Base-by-base conservation (phyloP, 1,139 yeast genomes). In the Protomyces lactucae-debilis region DNA sequence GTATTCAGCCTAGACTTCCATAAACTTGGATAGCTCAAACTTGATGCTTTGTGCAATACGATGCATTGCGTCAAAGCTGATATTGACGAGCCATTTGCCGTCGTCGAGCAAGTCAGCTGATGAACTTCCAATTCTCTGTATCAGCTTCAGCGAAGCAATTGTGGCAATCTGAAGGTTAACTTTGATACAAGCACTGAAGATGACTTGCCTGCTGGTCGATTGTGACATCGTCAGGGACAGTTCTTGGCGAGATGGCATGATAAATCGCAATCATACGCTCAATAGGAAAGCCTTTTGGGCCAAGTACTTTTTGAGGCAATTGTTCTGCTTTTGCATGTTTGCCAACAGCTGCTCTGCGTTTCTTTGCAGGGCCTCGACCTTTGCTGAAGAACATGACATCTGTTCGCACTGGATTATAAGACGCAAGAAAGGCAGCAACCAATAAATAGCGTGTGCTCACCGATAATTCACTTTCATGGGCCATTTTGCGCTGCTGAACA, bases 351-450 rank as follows among this genome's bases (percentile, higher is more conserved):
- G 40, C 40, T 52, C 60, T 55, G 9, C 67, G 51, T 32, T 43
- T 55, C 9, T 56, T 60, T 46, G 48, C 55, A 18, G 39, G 56
- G 2, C 61, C 83, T 68, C 83, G 83, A 28, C 85, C 78, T 67
- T 79, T 81, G 54, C 92, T 84, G 69, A 86, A 87, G 65, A 80
- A 76, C 53, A 82, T 80, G 68, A 83, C 76, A 72, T 87, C 95
- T 67, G 78, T 77, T 67, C 81, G 81, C 3, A 85, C 83, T 4
- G 84, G 84, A 60, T 83, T 83, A 71, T 80, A 85, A 0, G 92
- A 85, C 0, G 92, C 91, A 64, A 87, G 76, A 70, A 85, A 87
- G 0, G 89, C 84, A 0, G 92, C 88, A 61, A 87, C 78, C 28
- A 87, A 74, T 2, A 87, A 75, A 48, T 53, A 54, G 9, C 59